These are phyloP conservation scores for Cornus suecica DNA, from an alignment of 148 eudicot species.

Conservation along the genomic window DNA sequence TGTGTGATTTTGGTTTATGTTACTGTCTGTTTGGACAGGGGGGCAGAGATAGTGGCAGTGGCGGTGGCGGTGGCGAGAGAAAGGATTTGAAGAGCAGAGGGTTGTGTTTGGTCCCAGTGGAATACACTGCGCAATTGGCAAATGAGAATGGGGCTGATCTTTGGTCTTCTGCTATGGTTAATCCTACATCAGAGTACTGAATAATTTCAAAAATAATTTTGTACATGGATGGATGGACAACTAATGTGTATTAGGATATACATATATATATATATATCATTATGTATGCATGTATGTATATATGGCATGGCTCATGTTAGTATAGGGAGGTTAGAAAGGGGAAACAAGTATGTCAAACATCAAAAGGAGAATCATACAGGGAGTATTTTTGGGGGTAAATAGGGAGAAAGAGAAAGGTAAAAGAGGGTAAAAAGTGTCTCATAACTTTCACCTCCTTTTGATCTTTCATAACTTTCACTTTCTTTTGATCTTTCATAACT, in stretches of 20 bases:
- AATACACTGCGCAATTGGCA: constrained; percentile 27
- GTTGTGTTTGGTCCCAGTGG: constrained; percentile 44
- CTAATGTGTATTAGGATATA: neutral
- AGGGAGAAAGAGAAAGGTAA: neutral
- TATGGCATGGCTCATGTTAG: too few relatives aligned
- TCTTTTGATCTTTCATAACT: too few relatives aligned
- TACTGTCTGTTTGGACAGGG: constrained; percentile 26
- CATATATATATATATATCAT: too few relatives aligned
- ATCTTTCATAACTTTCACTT: too few relatives aligned
- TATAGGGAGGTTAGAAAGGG: neutral
- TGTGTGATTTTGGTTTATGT: too few relatives aligned
- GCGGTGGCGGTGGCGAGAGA: neutral
- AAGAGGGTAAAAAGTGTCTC: neutral
- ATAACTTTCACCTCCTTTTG: neutral
- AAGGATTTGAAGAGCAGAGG: constrained; percentile 40
- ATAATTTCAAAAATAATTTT: neutral
- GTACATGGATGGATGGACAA: neutral
- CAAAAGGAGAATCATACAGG: too few relatives aligned
- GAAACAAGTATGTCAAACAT: too few relatives aligned
- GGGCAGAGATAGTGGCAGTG: constrained; percentile 12
- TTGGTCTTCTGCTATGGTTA: constrained; percentile 46
- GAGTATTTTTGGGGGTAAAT: neutral
- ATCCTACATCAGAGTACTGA: constrained; percentile 5
- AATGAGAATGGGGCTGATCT: constrained; percentile 49
- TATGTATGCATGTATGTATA: too few relatives aligned